Conservation (phyloP, 805 yeast genomes). For the Sugiyamaella marilandica region DNA sequence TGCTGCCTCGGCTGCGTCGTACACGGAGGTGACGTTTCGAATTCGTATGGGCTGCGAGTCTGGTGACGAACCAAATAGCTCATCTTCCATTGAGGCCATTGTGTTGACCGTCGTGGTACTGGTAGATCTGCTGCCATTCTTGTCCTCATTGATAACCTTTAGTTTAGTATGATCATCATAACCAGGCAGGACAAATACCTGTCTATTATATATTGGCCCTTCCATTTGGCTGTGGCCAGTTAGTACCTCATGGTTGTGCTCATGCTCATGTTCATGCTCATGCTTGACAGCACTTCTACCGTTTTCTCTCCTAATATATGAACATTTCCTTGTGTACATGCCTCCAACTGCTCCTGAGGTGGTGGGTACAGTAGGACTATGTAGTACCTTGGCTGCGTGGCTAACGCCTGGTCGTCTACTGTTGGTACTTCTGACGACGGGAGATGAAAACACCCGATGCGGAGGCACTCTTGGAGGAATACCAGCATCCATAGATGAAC, state of each 20-base stretch:
- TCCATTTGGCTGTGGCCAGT: not conserved
- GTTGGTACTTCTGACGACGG: not conserved
- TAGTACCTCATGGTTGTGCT: not conserved
- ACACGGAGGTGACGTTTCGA: constrained; percentile 6
- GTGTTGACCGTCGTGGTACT: constrained; percentile 7
- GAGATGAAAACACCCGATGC: constrained; percentile 15
- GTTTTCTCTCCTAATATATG: constrained; percentile 6
- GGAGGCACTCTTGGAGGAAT: constrained; percentile 28
- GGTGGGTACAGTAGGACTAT: not conserved
- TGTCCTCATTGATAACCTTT: constrained; percentile 16
- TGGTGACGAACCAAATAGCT: not conserved
- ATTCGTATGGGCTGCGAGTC: not conserved
- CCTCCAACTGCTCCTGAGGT: not conserved
- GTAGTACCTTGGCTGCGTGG: too few species aligned
- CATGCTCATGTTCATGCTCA: not conserved
- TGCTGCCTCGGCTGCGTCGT: constrained; percentile 6
- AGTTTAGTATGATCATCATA: constrained; percentile 17
- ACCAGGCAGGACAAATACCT: constrained; percentile 18
- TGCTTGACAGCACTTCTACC: not conserved
- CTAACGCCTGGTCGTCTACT: not conserved
- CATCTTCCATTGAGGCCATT: not conserved
- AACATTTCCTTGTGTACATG: constrained; percentile 19
- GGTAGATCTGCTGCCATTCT: not conserved
- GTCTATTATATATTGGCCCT: not conserved
- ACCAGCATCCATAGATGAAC: constrained; percentile 20